Conservation (phyloP, 169 alveolate genomes). For the Amoebophrya sp. region DNA sequence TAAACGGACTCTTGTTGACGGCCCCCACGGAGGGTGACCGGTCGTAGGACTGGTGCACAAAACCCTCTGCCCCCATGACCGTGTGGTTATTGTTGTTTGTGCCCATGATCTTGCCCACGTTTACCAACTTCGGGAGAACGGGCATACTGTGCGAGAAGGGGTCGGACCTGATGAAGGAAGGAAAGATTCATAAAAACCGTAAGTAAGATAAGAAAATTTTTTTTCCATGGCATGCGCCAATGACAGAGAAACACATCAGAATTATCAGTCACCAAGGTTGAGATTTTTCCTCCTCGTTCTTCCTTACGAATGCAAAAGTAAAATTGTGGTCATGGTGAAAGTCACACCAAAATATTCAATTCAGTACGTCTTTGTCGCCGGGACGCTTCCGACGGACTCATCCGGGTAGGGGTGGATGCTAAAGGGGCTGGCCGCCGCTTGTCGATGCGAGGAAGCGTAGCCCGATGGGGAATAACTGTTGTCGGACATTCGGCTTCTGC, state of each 20-base stretch:
- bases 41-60: too few species aligned
- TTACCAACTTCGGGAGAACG: not conserved
- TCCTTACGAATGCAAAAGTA: too few species aligned
- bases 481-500: not conserved
- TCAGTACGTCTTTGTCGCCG: too few species aligned
- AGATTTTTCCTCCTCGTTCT: not conserved
- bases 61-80: not conserved
- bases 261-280: not conserved
- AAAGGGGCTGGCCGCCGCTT: not conserved
- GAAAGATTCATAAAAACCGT: not conserved
- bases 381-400: too few species aligned
- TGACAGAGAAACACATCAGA: not conserved
- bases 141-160: not conserved
- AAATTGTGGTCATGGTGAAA: too few species aligned
- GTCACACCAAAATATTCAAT: too few species aligned
- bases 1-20: not conserved
- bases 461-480: not conserved
- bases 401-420: not conserved
- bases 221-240: not conserved
- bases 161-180: not conserved
- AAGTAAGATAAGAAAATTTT: not conserved
- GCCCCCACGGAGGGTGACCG: too few species aligned
- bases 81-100: not conserved
- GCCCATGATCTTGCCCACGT: not conserved
- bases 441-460: not conserved